Conservation (phyloP, 2,329 filamentous ascomycete species). For the Microdochium trichocladiopsis region DNA sequence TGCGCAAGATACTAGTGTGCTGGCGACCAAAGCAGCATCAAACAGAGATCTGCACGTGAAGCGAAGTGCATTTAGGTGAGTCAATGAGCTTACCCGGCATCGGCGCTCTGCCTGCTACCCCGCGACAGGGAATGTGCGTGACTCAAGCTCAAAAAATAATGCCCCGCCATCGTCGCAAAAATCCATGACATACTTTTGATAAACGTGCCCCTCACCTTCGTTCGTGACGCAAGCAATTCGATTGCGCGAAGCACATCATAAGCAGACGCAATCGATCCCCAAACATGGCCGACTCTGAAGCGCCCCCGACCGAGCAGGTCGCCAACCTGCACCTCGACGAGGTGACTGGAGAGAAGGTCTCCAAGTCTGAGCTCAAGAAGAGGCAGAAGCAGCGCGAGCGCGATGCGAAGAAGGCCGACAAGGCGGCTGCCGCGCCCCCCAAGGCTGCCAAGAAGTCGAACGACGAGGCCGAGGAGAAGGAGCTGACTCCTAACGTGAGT, state of each 20-base stretch:
- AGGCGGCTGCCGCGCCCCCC: constrained; percentile 62
- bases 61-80: background rate
- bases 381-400: constrained; percentile 84
- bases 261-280: background rate
- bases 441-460: constrained; percentile 50
- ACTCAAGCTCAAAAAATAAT: constrained; percentile 10
- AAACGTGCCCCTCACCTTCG: background rate
- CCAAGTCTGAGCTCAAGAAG: constrained; percentile 90
- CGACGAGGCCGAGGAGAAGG: constrained; percentile 54
- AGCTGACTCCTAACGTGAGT: constrained; percentile 67
- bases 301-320: constrained; percentile 41
- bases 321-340: constrained; percentile 82
- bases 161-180: constrained; percentile 12
- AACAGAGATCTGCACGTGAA: background rate
- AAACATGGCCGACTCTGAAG: constrained; percentile 11
- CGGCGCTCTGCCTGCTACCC: background rate
- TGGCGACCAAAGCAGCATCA: background rate
- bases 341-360: constrained; percentile 81
- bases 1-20: too few species aligned
- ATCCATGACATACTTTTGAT: background rate
- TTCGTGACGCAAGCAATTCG: background rate
- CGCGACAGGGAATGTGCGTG: constrained; percentile 2
- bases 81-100: background rate
- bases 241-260: background rate
- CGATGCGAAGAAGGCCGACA: constrained; percentile 84